phyloP scores from a whole-genome alignment of 2,329 filamentous ascomycete genomes.

The Alternaria solani region DNA sequence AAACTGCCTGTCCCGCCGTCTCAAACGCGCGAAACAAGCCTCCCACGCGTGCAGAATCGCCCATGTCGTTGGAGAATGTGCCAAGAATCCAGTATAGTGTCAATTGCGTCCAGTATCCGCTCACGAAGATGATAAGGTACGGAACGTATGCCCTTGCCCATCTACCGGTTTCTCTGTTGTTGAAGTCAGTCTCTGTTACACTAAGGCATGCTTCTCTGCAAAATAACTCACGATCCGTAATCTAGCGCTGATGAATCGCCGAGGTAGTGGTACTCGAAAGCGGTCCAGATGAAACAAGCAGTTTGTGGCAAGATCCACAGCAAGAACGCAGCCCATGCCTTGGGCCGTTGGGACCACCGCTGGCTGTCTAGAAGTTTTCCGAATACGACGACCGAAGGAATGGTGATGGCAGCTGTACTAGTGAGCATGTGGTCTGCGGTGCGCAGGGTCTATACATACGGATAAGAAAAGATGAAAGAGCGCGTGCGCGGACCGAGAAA shows the following conservation, averaged over 20 bases:
- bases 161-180: constrained; percentile 3
- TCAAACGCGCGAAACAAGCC: constrained; percentile 21
- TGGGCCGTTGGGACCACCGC: constrained; percentile 8
- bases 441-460: constrained; percentile 1
- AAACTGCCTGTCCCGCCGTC: constrained; percentile 16
- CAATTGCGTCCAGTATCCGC: constrained; percentile 16
- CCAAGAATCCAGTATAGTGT: constrained; percentile 20
- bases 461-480: constrained; percentile 15
- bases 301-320: constrained; percentile 12
- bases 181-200: neutral
- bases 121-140: constrained; percentile 13
- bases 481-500: constrained; percentile 20
- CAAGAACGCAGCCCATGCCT: constrained; percentile 15
- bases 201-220: neutral
- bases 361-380: constrained; percentile 14
- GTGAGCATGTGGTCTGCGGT: neutral
- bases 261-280: constrained; percentile 15
- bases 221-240: constrained; percentile 8
- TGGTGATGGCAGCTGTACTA: constrained; percentile 4
- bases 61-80: constrained; percentile 12
- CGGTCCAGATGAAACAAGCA: constrained; percentile 18
- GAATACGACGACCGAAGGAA: constrained; percentile 16
- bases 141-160: constrained; percentile 16
- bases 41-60: constrained; percentile 9
- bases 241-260: constrained; percentile 7